Evolutionary conservation across 495 filamentous ascomycete genomes (phyloP).

Genomic region (Hypoxylon fuscum): DNA sequence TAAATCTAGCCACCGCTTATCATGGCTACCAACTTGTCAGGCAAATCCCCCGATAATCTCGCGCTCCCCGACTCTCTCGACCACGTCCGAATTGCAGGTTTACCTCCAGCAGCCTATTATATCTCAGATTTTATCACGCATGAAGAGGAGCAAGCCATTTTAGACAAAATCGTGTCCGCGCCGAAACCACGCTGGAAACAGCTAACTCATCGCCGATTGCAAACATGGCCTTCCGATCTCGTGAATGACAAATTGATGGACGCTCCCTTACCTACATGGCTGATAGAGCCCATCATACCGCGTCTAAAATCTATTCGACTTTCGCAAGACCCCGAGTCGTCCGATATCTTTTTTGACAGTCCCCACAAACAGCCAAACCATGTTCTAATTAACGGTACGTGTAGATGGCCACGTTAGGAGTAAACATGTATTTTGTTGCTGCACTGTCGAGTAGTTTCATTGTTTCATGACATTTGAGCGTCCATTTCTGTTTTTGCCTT

Average conservation of each 20-base stretch:
- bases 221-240: constrained; percentile 87
- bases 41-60: constrained; percentile 11
- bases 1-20: constrained; percentile 16
- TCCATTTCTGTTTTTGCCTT: neutral
- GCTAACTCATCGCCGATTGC: constrained; percentile 85
- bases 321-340: constrained; percentile 33
- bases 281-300: constrained; percentile 72
- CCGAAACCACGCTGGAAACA: constrained; percentile 85
- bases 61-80: constrained; percentile 56
- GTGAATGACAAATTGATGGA: constrained; percentile 77
- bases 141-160: constrained; percentile 75
- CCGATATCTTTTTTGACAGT: constrained; percentile 70
- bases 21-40: constrained; percentile 20
- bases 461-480: neutral
- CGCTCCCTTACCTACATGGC: constrained; percentile 79
- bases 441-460: neutral
- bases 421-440: neutral
- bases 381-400: constrained; percentile 77
- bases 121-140: constrained; percentile 85
- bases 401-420: neutral
- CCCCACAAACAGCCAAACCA: constrained; percentile 87
- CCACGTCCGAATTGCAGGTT: constrained; percentile 60
- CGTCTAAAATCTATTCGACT: constrained; percentile 67
- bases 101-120: constrained; percentile 81
- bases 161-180: constrained; percentile 71